Evolutionary conservation across 2,329 filamentous ascomycete genomes (phyloP).

Genomic region (Penicillium sumatraense): DNA sequence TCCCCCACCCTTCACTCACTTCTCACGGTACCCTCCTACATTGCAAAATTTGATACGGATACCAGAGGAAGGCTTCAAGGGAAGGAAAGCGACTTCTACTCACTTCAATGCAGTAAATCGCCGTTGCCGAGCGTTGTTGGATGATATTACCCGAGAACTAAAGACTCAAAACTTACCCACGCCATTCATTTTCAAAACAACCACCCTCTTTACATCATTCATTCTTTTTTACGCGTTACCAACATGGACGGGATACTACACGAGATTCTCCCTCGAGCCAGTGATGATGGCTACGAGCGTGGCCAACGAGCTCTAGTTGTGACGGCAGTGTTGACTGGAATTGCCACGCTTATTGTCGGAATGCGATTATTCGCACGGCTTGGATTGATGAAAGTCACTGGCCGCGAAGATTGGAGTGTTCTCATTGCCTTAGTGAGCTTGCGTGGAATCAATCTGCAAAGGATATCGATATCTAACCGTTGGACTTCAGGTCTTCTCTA

Average conservation of each 20-base stretch:
- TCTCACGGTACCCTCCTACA: not conserved
- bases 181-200: constrained; percentile 21
- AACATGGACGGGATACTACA: constrained; percentile 22
- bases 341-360: constrained; percentile 30
- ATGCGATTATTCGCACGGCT: constrained; percentile 35
- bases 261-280: constrained; percentile 22
- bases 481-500: constrained; percentile 23
- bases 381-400: constrained; percentile 36
- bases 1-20: constrained; percentile 8
- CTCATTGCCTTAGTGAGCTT: constrained; percentile 29
- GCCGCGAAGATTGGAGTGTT: constrained; percentile 41
- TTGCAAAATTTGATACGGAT: not conserved
- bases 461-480: not conserved
- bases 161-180: not conserved
- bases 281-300: constrained; percentile 23
- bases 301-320: constrained; percentile 36
- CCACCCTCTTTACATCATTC: not conserved
- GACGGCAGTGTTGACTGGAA: constrained; percentile 33
- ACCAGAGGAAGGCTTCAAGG: not conserved
- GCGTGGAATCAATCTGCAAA: no score
- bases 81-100: not conserved
- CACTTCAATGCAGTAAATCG: constrained; percentile 2
- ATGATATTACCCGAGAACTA: not conserved
- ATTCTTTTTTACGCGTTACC: constrained; percentile 10
- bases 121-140: not conserved